These are phyloP conservation scores for Boletus reticulatus DNA, from an alignment of 768 basidiomycete genomes.

Conservation along the genomic window DNA sequence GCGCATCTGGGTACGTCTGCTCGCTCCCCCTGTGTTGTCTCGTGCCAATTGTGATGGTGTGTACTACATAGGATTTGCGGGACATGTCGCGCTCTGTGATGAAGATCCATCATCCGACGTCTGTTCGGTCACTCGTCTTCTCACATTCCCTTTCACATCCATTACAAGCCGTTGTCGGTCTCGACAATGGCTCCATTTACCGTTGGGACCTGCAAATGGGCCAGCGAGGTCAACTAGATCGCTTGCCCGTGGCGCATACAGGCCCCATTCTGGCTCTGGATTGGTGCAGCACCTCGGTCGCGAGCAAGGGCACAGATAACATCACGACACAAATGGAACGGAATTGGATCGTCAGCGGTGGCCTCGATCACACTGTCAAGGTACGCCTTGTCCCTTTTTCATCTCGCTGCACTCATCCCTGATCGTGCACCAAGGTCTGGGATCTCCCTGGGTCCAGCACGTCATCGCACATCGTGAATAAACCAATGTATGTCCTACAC, in stretches of 20 bases:
- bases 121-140: conserved; percentile 67
- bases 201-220: conserved; percentile 82
- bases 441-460: conserved; percentile 45
- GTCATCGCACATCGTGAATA: conserved; percentile 55
- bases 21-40: no score
- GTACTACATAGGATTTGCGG: conserved; percentile 58
- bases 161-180: conserved; percentile 63
- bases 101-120: conserved; percentile 67
- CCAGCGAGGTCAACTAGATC: conserved; percentile 69
- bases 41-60: background rate
- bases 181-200: conserved; percentile 70
- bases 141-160: conserved; percentile 66
- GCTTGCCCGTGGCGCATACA: conserved; percentile 70
- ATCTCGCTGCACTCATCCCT: background rate
- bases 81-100: conserved; percentile 67
- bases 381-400: conserved; percentile 31
- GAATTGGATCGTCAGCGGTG: conserved; percentile 80
- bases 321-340: conserved; percentile 19
- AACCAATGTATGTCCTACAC: conserved; percentile 69
- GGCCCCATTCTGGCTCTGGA: conserved; percentile 71
- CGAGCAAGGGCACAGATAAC: conserved; percentile 15
- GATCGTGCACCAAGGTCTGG: conserved; percentile 55
- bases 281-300: conserved; percentile 50
- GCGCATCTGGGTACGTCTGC: conserved; percentile 67
- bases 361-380: conserved; percentile 78